Base-by-base conservation (phyloP, 768 basidiomycete genomes). In the Lactarius sp. region DNA sequence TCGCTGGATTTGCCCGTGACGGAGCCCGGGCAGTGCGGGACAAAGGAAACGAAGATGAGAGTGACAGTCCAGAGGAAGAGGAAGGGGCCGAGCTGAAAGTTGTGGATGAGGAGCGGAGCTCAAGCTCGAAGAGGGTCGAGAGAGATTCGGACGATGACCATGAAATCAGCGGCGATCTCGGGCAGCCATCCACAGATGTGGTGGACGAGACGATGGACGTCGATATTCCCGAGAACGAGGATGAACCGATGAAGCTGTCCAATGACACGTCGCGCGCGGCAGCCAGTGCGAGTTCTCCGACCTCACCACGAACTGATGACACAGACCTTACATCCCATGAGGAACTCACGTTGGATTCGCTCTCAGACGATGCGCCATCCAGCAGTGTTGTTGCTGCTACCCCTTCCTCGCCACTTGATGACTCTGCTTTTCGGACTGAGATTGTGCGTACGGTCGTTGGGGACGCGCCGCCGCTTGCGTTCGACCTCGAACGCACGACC, bases 1-100 rank as follows among this genome's bases (percentile, higher is more conserved):
- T 91, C 61, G 78, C 74, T 50, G 79, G 74, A 12, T 90, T 85
- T 74, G 80, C 85, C 12, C 77, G 83, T 66, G 71, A 70, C 41
- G 84, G 83, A 44, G 79, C 77, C 64, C 78, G 75, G 50, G 31
- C 46, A 4, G 31, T 42, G 20, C 63, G 55, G 41, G 60, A 18
- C 63, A 69, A 66, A 33, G 70, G 62, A 18, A 68, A 18, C 47
- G 66, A 61, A 47, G 70, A 22, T 0, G 36, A 54, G 12, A 39
- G 22, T 13, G 60, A 69, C n/a, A 62, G 68, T 60, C 65, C 64
- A 4, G 55, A 64, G 52, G 72, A 68, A 8, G 71, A 67, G 20
- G 68, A 56, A 56, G 33, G 66, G 37, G 36, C 62, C 36, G 69
- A 72, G 16, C 70, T 70, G 51, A 65, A 65, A 10, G 66, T 59